A percentile compares a stretch with the other conserved stretches of the same genome.
Conservation (phyloP, 2,329 filamentous ascomycete genomes). For the Ophiostoma piceae region DNA sequence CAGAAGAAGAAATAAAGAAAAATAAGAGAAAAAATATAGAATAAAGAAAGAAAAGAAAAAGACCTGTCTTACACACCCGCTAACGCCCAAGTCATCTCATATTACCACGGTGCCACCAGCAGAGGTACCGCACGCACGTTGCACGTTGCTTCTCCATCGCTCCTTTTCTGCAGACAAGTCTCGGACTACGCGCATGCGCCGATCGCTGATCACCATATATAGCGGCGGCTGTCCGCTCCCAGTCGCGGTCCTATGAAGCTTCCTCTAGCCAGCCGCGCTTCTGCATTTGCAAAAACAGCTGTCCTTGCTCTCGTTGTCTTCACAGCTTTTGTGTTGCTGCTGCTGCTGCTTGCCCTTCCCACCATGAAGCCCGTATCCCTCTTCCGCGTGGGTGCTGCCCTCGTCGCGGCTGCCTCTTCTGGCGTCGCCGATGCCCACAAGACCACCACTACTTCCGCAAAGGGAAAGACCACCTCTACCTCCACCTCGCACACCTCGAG, state of each 20-base stretch:
- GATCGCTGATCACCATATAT: conserved; percentile 18
- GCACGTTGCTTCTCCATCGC: background rate
- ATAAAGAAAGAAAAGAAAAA: background rate
- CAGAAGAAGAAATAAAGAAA: background rate
- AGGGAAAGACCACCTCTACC: background rate
- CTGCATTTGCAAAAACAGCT: background rate
- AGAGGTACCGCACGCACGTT: background rate
- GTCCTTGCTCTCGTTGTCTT: conserved; percentile 17
- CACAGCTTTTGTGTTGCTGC: conserved; percentile 15
- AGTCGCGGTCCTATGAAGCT: background rate
- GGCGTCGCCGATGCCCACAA: conserved; percentile 8
- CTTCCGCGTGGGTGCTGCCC: background rate
- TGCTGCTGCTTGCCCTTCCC: conserved; percentile 21
- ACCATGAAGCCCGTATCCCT: conserved; percentile 17
- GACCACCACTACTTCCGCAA: background rate
- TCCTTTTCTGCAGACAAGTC: background rate
- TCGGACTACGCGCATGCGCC: background rate
- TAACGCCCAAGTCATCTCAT: background rate
- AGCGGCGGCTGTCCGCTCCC: conserved; percentile 16
- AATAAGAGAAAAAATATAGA: background rate
- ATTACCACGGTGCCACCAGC: background rate
- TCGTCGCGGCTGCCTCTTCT: background rate
- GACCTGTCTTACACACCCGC: background rate
- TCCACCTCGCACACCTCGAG: background rate
- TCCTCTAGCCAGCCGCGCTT: background rate